phyloP scores from a whole-genome alignment of 257 asterid species.

The Nicotiana sylvestris region DNA sequence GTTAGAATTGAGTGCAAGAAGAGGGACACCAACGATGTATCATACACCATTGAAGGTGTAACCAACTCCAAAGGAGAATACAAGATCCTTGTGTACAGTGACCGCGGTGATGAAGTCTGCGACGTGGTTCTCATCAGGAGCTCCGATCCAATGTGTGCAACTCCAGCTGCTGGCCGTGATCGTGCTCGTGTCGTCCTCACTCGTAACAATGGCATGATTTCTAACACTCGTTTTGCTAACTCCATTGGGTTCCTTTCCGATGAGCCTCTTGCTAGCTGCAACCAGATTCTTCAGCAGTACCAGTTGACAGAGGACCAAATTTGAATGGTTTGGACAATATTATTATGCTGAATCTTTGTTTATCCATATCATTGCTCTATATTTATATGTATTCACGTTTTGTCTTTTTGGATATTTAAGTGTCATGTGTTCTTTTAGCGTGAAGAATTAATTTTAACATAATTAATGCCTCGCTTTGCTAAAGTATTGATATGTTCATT shows the following conservation, averaged over 20 bases:
- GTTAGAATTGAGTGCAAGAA: conserved; percentile 58
- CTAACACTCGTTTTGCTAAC: conserved; percentile 48
- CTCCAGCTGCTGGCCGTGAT: conserved; percentile 46
- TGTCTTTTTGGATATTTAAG: background rate
- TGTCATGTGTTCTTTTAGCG: background rate
- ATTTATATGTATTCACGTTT: background rate
- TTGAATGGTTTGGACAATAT: background rate
- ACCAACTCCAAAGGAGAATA: conserved; percentile 47
- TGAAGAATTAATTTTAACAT: no score
- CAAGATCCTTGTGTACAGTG: conserved; percentile 39
- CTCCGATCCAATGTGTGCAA: conserved; percentile 46
- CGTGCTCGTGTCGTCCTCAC: conserved; percentile 66
- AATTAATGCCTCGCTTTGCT: no score
- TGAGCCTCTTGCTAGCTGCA: conserved; percentile 52
- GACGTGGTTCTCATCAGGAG: conserved; percentile 45
- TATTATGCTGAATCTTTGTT: background rate
- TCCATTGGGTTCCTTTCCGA: conserved; percentile 49
- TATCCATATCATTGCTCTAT: background rate
- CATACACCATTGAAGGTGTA: conserved; percentile 30
- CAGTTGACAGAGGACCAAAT: conserved; percentile 10
- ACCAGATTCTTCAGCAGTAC: conserved; percentile 55
- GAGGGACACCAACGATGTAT: conserved; percentile 17
- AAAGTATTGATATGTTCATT: no score
- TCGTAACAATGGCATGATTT: conserved; percentile 62
- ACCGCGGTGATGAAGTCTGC: conserved; percentile 56